A percentile compares a stretch with the other conserved stretches of the same genome.
These are phyloP conservation scores for Cryptosporidium xiaoi DNA, from an alignment of 169 alveolate species.

Conservation along the genomic window DNA sequence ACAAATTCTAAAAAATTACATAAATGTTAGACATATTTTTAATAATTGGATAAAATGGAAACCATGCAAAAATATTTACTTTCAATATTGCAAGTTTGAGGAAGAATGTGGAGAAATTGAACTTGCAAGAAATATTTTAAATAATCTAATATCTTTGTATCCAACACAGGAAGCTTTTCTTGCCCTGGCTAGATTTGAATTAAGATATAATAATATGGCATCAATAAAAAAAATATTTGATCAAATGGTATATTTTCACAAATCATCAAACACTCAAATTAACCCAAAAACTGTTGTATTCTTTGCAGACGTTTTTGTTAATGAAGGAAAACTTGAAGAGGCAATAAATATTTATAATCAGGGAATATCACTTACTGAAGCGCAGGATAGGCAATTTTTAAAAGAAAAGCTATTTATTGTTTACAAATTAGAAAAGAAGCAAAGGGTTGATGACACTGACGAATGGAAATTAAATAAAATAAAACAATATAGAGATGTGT, in stretches of 20 bases:
- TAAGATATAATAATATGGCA: conserved; percentile 84
- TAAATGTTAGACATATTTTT: conserved; percentile 93
- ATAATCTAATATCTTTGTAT: conserved; percentile 63
- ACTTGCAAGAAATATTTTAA: conserved; percentile 91
- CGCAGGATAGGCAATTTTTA: not conserved
- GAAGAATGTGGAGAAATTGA: conserved; percentile 97
- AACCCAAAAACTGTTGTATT: conserved; percentile 4
- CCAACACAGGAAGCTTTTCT: conserved; percentile 92
- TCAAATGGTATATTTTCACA: not conserved
- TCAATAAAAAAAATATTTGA: conserved; percentile 1
- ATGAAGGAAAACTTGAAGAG: conserved; percentile 21
- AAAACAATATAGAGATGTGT: conserved; percentile 6
- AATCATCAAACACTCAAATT: not conserved
- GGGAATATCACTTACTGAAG: conserved; percentile 4
- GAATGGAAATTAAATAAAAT: conserved; percentile 40
- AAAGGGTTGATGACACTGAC: conserved; percentile 55
- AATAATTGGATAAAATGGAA: conserved; percentile 98
- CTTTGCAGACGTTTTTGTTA: conserved; percentile 12
- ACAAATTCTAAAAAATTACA: conserved; percentile 95
- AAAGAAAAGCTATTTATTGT: conserved; percentile 30
- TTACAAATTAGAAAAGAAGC: conserved; percentile 22
- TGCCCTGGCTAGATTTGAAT: conserved; percentile 96
- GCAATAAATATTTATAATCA: conserved; percentile 43
- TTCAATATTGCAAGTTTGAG: conserved; percentile 95
- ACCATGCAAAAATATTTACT: conserved; percentile 96